These are phyloP conservation scores for Torrubiellomyces zombiae DNA, from an alignment of 2,329 filamentous ascomycete species.

Conservation along the genomic window DNA sequence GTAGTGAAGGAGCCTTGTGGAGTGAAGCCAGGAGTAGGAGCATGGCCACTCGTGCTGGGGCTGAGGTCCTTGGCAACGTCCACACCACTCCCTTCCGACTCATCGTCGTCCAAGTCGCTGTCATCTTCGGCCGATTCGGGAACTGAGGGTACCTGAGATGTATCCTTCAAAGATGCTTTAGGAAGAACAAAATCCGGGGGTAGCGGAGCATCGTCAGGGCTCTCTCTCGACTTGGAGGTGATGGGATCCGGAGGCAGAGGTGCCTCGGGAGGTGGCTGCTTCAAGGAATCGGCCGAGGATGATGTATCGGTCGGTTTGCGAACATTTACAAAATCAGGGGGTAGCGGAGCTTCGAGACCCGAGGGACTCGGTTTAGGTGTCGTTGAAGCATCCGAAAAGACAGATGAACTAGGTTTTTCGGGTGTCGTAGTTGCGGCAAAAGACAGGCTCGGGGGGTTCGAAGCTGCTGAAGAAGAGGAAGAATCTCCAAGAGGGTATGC, in stretches of 20 bases:
- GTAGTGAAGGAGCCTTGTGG: slow-evolving; percentile 46
- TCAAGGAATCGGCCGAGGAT: slow-evolving; percentile 19
- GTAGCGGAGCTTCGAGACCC: slow-evolving; percentile 4
- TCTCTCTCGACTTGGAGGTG: slow-evolving; percentile 9
- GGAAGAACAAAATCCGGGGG: slow-evolving; percentile 21
- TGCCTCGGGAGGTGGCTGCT: slow-evolving; percentile 12
- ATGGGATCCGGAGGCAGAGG: slow-evolving; percentile 27
- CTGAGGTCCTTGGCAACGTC: slow-evolving; percentile 49
- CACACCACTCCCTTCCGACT: slow-evolving; percentile 42
- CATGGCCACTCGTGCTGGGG: slow-evolving; percentile 26
- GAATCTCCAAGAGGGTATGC: slow-evolving; percentile 32
- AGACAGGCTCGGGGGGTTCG: slow-evolving; percentile 15
- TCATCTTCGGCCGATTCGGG: slow-evolving; percentile 25
- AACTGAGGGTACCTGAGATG: slow-evolving; percentile 17
- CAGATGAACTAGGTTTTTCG: slow-evolving; percentile 18
- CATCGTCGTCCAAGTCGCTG: slow-evolving; percentile 23
- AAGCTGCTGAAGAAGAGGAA: slow-evolving; percentile 32
- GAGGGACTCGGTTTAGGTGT: slow-evolving; percentile 7
- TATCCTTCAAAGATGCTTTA: slow-evolving; percentile 14
- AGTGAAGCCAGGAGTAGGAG: slow-evolving; percentile 33
- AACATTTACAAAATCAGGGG: slow-evolving; percentile 3
- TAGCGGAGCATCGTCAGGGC: slow-evolving; percentile 20
- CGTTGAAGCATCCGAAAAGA: slow-evolving; percentile 24
- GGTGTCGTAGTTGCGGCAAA: slow-evolving; percentile 13
- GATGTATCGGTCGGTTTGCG: slow-evolving; percentile 8